A percentile compares a stretch with the other conserved stretches of the same genome.
These are phyloP conservation scores for Pseudocercospora macadamiae DNA, from an alignment of 2,329 filamentous ascomycete genomes.

Conservation along the genomic window DNA sequence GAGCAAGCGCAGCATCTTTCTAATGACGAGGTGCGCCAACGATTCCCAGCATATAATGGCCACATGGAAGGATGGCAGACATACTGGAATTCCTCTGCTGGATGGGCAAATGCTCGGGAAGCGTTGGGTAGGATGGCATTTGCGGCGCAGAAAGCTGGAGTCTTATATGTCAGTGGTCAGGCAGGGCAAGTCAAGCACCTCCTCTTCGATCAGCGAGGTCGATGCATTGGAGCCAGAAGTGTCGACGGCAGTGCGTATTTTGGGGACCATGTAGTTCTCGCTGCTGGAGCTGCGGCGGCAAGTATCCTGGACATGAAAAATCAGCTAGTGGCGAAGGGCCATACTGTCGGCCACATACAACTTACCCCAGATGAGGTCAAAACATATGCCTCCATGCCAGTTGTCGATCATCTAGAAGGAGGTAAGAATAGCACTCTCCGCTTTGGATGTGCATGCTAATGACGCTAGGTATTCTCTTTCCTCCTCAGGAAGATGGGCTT, in stretches of 20 bases:
- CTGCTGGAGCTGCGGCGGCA: conserved; percentile 61
- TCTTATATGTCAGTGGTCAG: conserved; percentile 46
- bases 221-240: conserved; percentile 51
- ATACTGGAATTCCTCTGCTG: conserved; percentile 30
- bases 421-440: background rate
- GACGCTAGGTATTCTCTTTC: conserved; percentile 24
- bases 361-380: conserved; percentile 34
- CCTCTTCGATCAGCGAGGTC: conserved; percentile 38
- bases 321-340: conserved; percentile 29
- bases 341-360: conserved; percentile 35
- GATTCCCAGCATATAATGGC: conserved; percentile 22
- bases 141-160: conserved; percentile 49
- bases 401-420: conserved; percentile 32
- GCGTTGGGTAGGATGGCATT: conserved; percentile 18
- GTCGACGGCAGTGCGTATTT: conserved; percentile 50
- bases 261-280: conserved; percentile 59
- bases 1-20: conserved; percentile 13
- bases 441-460: background rate
- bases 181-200: conserved; percentile 47
- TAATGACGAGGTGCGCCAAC: conserved; percentile 16
- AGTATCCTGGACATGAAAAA: conserved; percentile 46
- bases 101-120: conserved; percentile 28
- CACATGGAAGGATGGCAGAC: conserved; percentile 28
- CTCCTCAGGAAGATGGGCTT: conserved; percentile 27
- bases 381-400: conserved; percentile 31